Conservation (phyloP, 176 grass and related monocot genomes). For the Aegilops longissima region DNA sequence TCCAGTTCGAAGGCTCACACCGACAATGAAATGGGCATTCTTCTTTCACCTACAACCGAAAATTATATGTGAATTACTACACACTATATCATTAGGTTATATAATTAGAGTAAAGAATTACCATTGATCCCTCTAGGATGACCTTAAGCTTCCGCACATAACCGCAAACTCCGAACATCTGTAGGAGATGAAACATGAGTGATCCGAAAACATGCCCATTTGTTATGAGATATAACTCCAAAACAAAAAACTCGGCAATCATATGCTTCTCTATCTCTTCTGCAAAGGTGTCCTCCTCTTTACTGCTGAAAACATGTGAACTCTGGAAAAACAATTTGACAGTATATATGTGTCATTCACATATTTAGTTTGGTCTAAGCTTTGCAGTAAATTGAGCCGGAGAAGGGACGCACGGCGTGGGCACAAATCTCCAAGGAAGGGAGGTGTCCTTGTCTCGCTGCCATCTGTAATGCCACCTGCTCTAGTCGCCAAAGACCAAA, state of each 20-base stretch:
- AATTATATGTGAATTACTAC: background rate
- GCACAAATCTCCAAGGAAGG: background rate
- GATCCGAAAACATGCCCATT: background rate
- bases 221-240: background rate
- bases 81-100: background rate
- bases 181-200: background rate
- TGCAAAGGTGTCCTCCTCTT: no score
- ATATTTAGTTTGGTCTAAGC: background rate
- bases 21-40: background rate
- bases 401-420: background rate
- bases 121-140: background rate
- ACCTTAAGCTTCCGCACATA: background rate
- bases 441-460: background rate
- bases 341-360: background rate
- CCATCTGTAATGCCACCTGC: background rate
- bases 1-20: background rate
- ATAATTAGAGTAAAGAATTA: background rate
- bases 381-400: background rate
- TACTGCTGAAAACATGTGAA: no score
- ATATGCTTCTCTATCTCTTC: background rate
- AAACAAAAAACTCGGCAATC: background rate
- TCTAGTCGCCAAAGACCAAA: background rate
- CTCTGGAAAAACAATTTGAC: background rate
- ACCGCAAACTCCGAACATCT: background rate
- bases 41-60: background rate